These are phyloP conservation scores for Entonaema liquescens DNA, from an alignment of 495 filamentous ascomycete species.

Conservation along the genomic window DNA sequence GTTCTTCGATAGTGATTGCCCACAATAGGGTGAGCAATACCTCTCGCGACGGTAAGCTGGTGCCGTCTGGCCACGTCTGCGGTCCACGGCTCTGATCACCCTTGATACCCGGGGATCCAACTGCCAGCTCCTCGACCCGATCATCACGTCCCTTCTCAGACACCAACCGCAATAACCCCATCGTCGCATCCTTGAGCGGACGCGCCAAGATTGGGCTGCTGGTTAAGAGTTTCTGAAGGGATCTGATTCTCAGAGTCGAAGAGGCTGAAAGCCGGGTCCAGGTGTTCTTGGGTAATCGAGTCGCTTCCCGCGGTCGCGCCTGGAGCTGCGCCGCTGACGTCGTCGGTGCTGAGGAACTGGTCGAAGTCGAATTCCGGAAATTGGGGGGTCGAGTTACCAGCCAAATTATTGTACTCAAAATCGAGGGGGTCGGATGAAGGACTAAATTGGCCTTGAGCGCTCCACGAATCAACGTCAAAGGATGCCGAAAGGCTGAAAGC, in stretches of 20 bases:
- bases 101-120: slow-evolving; percentile 50
- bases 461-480: slow-evolving; percentile 71
- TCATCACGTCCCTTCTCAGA: slow-evolving; percentile 56
- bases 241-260: slow-evolving; percentile 59
- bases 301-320: slow-evolving; percentile 46
- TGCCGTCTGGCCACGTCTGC: slow-evolving; percentile 52
- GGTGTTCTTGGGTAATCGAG: slow-evolving; percentile 45
- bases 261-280: slow-evolving; percentile 46
- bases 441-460: slow-evolving; percentile 80
- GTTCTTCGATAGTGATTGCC: slow-evolving; percentile 59
- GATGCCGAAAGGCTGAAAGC: slow-evolving; percentile 65
- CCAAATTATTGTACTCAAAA: slow-evolving; percentile 86
- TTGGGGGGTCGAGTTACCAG: slow-evolving; percentile 76
- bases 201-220: slow-evolving; percentile 93
- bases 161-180: slow-evolving; percentile 79
- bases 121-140: slow-evolving; percentile 50
- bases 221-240: slow-evolving; percentile 67
- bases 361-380: slow-evolving; percentile 62
- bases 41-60: slow-evolving; percentile 60
- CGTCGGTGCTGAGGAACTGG: slow-evolving; percentile 61
- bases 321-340: slow-evolving; percentile 54
- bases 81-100: slow-evolving; percentile 52
- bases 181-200: slow-evolving; percentile 90
- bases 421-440: slow-evolving; percentile 69
- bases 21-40: slow-evolving; percentile 62